Conservation (phyloP, 805 yeast genomes). For the Yarrowia sp. region DNA sequence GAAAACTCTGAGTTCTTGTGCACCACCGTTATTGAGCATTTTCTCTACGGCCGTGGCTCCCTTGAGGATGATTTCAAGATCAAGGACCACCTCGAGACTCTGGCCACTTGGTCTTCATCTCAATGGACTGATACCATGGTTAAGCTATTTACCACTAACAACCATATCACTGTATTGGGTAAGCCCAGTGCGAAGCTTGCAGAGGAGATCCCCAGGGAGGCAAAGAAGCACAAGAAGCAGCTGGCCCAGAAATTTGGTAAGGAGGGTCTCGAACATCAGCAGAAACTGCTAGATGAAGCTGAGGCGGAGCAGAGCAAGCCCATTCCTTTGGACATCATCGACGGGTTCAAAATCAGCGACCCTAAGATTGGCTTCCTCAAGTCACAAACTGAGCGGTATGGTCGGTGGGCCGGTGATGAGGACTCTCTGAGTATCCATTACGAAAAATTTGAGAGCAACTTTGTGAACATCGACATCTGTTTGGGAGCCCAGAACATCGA, state of each 20-base stretch:
- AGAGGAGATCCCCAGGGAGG: conserved; percentile 50
- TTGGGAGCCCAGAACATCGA: conserved; percentile 56
- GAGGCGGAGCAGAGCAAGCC: conserved; percentile 66
- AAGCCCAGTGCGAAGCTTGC: conserved; percentile 67
- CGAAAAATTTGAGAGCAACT: conserved; percentile 77
- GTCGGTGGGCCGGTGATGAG: conserved; percentile 46
- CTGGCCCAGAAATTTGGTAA: conserved; percentile 56
- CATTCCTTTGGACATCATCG: conserved; percentile 67
- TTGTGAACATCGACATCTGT: conserved; percentile 64
- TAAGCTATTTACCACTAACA: conserved; percentile 55
- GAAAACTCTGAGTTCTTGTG: conserved; percentile 45
- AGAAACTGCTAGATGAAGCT: conserved; percentile 56
- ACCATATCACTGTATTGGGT: conserved; percentile 63
- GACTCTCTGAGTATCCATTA: conserved; percentile 72
- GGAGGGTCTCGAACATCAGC: conserved; percentile 56
- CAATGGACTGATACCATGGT: conserved; percentile 65
- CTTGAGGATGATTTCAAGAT: conserved; percentile 47
- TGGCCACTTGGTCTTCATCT: conserved; percentile 58
- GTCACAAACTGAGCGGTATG: conserved; percentile 56
- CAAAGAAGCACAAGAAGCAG: conserved; percentile 48
- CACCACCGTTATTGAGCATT: conserved; percentile 28
- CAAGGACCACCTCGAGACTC: conserved; percentile 28
- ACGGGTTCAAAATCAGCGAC: conserved; percentile 66
- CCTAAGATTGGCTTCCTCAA: conserved; percentile 72
- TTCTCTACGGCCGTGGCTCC: conserved; percentile 40